Conservation (phyloP, 2,329 filamentous ascomycete genomes). For the Coniochaeta sp. region DNA sequence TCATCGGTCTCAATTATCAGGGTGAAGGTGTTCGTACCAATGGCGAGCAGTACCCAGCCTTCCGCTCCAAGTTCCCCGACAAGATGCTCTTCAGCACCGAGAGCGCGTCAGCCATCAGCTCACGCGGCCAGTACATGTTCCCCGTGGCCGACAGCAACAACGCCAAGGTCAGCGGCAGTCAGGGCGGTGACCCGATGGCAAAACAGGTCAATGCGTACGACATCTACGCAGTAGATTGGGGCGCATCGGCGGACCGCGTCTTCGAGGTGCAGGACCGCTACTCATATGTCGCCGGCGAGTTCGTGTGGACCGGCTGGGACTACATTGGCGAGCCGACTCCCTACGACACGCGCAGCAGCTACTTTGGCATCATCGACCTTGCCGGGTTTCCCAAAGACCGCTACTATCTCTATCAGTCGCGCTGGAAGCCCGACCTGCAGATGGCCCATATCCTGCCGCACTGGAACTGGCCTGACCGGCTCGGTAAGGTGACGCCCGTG, state of each 20-base stretch:
- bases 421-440: constrained; percentile 38
- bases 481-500: constrained; percentile 40
- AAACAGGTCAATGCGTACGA: constrained; percentile 41
- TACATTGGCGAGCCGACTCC: constrained; percentile 22
- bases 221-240: constrained; percentile 38
- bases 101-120: constrained; percentile 35
- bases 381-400: constrained; percentile 50
- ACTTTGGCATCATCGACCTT: constrained; percentile 49
- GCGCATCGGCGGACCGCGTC: constrained; percentile 44
- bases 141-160: constrained; percentile 31
- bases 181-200: constrained; percentile 27
- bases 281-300: constrained; percentile 41
- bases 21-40: constrained; percentile 33
- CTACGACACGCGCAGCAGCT: constrained; percentile 38
- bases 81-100: constrained; percentile 39
- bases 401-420: constrained; percentile 46
- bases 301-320: constrained; percentile 22
- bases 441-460: constrained; percentile 49
- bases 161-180: constrained; percentile 22
- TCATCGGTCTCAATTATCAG: constrained; percentile 48
- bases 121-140: constrained; percentile 44
- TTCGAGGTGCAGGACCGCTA: constrained; percentile 39
- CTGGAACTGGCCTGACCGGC: constrained; percentile 47
- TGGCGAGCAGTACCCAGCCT: constrained; percentile 27
- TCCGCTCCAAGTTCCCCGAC: constrained; percentile 34